Base-by-base conservation (phyloP, 257 asterid species). In the Penstemon davidsonii region DNA sequence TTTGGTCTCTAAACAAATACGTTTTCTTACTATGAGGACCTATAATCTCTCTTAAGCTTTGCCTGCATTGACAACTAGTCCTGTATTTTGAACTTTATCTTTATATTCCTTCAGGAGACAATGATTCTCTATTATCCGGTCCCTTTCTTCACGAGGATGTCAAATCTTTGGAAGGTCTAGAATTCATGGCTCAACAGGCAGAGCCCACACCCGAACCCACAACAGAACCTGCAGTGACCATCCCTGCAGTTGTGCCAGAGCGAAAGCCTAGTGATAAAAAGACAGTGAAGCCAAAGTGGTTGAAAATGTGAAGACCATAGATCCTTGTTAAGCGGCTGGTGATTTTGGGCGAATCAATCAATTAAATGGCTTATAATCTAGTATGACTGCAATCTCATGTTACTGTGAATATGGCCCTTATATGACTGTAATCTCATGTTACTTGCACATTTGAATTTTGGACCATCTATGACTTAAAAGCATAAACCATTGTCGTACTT, bases 201-300 rank as follows among this genome's bases (percentile, higher is more conserved):
- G 89, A 76, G 75, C 66, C 85, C 10, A 65, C 50, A 6, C 58
- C 73, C 6, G 60, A 67, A 73, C 79, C 90, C 39, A 53, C 74
- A 46, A 62, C 76, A 3, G 86, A 78, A 59, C 69, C 83, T 15
- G 75, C 56, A 5, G 59, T 42, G 10, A 12, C 79, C 13, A 72
- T 70, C 73, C 69, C 78, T 18, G 57, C 84, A 51, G 72, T 67
- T 0, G 74, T 60, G 33, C 78, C 85, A 1, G 90, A 88, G 67
- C 84, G 71, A 55, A 94, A 81, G 83, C 78, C 93, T 9, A 68
- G 54, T 43, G 95, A 87, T 36, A 94, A 86, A 76, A 94, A 91
- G 91, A 85, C 67, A 66, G 56, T 62, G 60, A 94, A 88, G 81
- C 99, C 99, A 4, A 94, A 91, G 83, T 94, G 99, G 99, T 76